These are phyloP conservation scores for Sarcodon aspratus DNA, from an alignment of 768 basidiomycete genomes.

Conservation along the genomic window DNA sequence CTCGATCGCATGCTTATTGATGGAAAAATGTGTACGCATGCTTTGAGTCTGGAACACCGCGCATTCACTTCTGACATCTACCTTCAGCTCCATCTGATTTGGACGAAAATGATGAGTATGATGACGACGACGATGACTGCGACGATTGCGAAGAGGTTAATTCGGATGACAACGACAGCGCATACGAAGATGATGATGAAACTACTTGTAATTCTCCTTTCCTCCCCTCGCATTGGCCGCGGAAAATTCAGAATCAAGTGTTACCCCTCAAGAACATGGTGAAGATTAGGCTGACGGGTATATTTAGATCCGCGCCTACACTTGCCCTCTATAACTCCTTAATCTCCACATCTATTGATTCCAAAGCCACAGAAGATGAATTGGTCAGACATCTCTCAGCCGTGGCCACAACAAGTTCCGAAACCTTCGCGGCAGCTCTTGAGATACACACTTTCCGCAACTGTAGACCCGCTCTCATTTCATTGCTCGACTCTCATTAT, in stretches of 20 bases:
- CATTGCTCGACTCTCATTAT: constrained; percentile 32
- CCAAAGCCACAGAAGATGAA: constrained; percentile 3
- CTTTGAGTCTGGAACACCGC: neutral
- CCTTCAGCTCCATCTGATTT: neutral
- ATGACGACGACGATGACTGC: constrained; percentile 19
- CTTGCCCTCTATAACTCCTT: constrained; percentile 33
- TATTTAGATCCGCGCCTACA: constrained; percentile 44
- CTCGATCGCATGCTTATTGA: constrained; percentile 43
- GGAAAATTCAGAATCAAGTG: constrained; percentile 27
- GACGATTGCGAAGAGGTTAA: constrained; percentile 21
- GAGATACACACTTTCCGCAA: constrained; percentile 33
- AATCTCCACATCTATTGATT: constrained; percentile 20
- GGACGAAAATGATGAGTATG: constrained; percentile 16
- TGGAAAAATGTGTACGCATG: constrained; percentile 29
- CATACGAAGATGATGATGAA: too few species aligned
- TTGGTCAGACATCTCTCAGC: constrained; percentile 23
- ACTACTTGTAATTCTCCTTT: constrained; percentile 6
- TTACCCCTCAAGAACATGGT: constrained; percentile 30
- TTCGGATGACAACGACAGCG: constrained; percentile 10
- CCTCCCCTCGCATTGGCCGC: constrained; percentile 42
- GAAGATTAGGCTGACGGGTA: constrained; percentile 27
- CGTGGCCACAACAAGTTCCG: constrained; percentile 36
- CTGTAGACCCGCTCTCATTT: constrained; percentile 22
- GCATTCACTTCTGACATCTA: neutral
- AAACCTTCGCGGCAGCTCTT: constrained; percentile 43